Conservation (phyloP, 345 rosid genomes). For the Trapa incisa region DNA sequence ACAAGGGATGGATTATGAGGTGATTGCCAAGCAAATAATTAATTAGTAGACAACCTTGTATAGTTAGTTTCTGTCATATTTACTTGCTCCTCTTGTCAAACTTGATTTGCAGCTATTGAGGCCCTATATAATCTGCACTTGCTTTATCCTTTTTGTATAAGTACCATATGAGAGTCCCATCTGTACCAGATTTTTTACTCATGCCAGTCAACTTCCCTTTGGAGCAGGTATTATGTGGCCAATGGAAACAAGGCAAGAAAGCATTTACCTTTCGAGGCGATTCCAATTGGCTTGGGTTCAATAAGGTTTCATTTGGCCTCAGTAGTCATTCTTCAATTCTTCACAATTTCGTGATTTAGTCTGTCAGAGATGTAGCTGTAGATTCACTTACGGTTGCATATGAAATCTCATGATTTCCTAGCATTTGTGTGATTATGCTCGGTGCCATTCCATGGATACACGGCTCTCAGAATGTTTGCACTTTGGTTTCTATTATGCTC, state of each 20-base stretch:
- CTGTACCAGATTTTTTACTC: neutral
- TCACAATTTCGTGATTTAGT: neutral
- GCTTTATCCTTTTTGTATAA: neutral
- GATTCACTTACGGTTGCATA: neutral
- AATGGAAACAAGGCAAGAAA: slow-evolving; percentile 30
- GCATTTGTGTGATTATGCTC: neutral
- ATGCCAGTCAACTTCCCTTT: slow-evolving; percentile 4
- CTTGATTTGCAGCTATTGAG: neutral
- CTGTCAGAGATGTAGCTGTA: neutral
- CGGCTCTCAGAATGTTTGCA: neutral
- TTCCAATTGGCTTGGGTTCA: slow-evolving; percentile 64
- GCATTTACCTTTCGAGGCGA: slow-evolving; percentile 56
- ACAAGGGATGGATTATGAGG: slow-evolving; percentile 69
- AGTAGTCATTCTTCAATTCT: neutral
- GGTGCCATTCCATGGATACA: neutral
- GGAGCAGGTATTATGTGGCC: slow-evolving; percentile 49
- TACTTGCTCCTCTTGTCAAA: neutral
- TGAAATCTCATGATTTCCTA: neutral
- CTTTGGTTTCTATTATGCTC: neutral
- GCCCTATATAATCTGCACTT: neutral
- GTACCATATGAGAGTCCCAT: neutral
- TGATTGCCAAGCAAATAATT: slow-evolving; percentile 9
- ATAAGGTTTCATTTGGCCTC: slow-evolving; percentile 27
- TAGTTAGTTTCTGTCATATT: neutral
- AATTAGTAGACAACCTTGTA: neutral